A percentile compares a stretch with the other conserved stretches of the same genome.
These are phyloP conservation scores for Taiozyma onychis DNA, from an alignment of 1,139 yeast species.

Conservation along the genomic window DNA sequence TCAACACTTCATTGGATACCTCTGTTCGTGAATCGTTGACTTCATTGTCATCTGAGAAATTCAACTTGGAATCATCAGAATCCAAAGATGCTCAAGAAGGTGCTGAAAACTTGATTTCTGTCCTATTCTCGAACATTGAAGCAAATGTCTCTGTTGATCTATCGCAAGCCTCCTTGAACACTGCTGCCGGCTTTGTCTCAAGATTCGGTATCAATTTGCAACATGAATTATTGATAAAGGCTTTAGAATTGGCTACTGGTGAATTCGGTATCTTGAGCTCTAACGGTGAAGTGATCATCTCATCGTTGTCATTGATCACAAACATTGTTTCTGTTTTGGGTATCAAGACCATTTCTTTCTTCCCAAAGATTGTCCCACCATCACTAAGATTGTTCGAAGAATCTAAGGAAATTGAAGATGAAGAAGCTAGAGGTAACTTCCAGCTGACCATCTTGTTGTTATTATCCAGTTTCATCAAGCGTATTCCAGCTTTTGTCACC, in stretches of 20 bases:
- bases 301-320: constrained; percentile 70
- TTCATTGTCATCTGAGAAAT: constrained; percentile 58
- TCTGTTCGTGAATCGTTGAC: constrained; percentile 50
- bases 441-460: constrained; percentile 69
- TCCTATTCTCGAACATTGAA: constrained; percentile 40
- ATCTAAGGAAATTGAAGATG: constrained; percentile 29
- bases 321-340: constrained; percentile 71
- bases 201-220: constrained; percentile 54
- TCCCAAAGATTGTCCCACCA: constrained; percentile 80
- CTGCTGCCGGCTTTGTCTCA: constrained; percentile 55
- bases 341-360: constrained; percentile 77
- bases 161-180: constrained; percentile 65
- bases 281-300: constrained; percentile 56
- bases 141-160: constrained; percentile 40
- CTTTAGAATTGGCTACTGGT: constrained; percentile 49
- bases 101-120: constrained; percentile 43
- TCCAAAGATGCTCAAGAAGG: constrained; percentile 39
- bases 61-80: constrained; percentile 56
- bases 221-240: constrained; percentile 40
- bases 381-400: constrained; percentile 53
- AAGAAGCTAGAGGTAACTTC: constrained; percentile 30
- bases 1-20: constrained; percentile 23
- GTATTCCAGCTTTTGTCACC: constrained; percentile 81
- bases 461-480: constrained; percentile 69
- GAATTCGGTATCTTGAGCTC: constrained; percentile 46